Percentiles rank a stretch among this genome's conserved stretches.
Conservation (phyloP, 768 basidiomycete genomes). For the Mycena leptocephala region DNA sequence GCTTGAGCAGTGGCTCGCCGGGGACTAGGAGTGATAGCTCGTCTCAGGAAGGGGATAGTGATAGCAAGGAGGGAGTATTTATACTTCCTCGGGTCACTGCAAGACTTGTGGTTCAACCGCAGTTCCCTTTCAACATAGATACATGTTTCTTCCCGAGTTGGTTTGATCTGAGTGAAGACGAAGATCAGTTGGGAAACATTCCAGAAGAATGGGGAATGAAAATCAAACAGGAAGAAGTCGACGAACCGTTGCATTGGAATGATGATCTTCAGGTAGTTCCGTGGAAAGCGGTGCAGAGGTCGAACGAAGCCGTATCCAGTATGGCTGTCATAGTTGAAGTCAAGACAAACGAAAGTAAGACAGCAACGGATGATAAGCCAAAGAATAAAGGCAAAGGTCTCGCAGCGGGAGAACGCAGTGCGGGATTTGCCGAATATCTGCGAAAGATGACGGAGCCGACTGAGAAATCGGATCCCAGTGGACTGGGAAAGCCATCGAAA, state of each 20-base stretch:
- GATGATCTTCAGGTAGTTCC: neutral
- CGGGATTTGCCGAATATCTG: neutral
- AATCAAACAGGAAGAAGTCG: neutral
- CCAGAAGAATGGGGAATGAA: neutral
- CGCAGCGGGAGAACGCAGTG: neutral
- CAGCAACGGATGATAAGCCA: too few relatives aligned
- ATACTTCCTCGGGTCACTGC: neutral
- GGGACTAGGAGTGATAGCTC: neutral
- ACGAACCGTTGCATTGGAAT: neutral
- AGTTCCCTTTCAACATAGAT: neutral
- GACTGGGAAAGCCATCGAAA: too few relatives aligned
- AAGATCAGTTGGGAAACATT: neutral
- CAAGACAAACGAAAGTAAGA: neutral
- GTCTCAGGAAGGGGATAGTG: neutral
- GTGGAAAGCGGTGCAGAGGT: neutral
- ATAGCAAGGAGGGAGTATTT: neutral
- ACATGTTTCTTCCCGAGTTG: neutral
- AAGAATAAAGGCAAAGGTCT: neutral
- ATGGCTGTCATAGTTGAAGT: neutral
- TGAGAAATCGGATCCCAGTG: neutral
- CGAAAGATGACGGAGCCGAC: neutral
- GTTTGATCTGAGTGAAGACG: neutral
- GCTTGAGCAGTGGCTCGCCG: conserved; percentile 3
- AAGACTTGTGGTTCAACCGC: neutral
- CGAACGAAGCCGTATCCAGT: neutral